These are phyloP conservation scores for Trypanosomatidae sp. DNA, from an alignment of 208 protist genomes.

Conservation along the genomic window DNA sequence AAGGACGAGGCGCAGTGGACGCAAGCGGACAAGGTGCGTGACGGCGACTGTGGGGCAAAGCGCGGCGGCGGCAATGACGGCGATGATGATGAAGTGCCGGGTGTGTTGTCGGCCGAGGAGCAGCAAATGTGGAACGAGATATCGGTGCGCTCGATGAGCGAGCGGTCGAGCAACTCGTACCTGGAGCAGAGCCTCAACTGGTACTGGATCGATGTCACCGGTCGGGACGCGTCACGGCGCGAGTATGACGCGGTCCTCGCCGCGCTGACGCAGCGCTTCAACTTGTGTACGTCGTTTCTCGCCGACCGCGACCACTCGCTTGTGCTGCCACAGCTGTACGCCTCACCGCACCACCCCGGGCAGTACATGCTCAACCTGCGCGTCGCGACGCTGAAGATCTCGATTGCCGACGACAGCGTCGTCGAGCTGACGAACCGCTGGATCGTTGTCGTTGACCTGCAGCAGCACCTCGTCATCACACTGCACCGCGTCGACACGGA, in stretches of 20 bases:
- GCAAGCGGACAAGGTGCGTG: too few relatives aligned
- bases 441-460: conserved; percentile 73
- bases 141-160: conserved; percentile 6
- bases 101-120: conserved; percentile 9
- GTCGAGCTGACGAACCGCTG: conserved; percentile 77
- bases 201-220: conserved; percentile 80
- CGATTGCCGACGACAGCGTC: conserved; percentile 56
- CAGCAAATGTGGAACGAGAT: conserved; percentile 17
- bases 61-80: not conserved
- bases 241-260: conserved; percentile 51
- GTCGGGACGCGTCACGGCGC: conserved; percentile 32
- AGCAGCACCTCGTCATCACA: conserved; percentile 64
- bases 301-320: conserved; percentile 66
- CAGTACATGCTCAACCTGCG: conserved; percentile 77
- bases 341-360: conserved; percentile 42
- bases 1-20: too few relatives aligned
- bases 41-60: not conserved
- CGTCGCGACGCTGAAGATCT: conserved; percentile 61
- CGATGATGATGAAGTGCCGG: conserved; percentile 3
- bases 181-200: conserved; percentile 80
- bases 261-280: conserved; percentile 47
- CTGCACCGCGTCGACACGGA: conserved; percentile 65
- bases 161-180: conserved; percentile 18
- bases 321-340: conserved; percentile 60
- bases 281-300: conserved; percentile 66